phyloP scores from a whole-genome alignment of 2,329 filamentous ascomycete genomes.

The Aspergillus hortae region DNA sequence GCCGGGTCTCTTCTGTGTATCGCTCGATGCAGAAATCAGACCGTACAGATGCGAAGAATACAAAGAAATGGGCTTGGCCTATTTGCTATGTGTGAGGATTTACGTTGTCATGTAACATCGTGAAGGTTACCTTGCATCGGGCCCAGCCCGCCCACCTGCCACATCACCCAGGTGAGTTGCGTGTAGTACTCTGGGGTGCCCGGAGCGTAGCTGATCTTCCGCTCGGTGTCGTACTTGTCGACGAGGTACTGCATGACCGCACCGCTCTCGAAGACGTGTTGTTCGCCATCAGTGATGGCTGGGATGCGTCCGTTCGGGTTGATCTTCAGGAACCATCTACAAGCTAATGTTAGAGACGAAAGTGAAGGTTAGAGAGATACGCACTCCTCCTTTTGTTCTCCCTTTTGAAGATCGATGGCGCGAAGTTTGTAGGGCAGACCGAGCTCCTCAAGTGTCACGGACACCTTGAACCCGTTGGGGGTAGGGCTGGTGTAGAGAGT shows the following conservation, averaged over 20 bases:
- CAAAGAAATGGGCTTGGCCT: constrained; percentile 49
- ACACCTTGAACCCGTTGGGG: constrained; percentile 35
- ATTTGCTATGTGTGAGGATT: background rate
- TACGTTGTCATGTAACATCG: background rate
- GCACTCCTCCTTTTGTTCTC: constrained; percentile 41
- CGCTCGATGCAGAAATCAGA: constrained; percentile 46
- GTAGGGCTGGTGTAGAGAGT: constrained; percentile 30
- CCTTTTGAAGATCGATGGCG: constrained; percentile 42
- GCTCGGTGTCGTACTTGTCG: constrained; percentile 42
- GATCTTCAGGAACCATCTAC: constrained; percentile 44
- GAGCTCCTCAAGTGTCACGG: constrained; percentile 38
- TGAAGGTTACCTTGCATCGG: constrained; percentile 38
- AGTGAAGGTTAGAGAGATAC: background rate
- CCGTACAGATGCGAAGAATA: constrained; percentile 40
- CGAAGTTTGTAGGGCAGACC: constrained; percentile 30
- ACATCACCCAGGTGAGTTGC: constrained; percentile 45
- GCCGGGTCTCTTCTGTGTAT: constrained; percentile 48
- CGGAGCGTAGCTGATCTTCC: constrained; percentile 42
- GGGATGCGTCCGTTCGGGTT: constrained; percentile 51
- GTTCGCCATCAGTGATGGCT: constrained; percentile 39
- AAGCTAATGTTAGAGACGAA: background rate
- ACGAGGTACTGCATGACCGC: constrained; percentile 46
- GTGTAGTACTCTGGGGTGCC: constrained; percentile 43
- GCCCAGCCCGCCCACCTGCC: constrained; percentile 40
- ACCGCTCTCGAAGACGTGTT: constrained; percentile 45